These are phyloP conservation scores for Hypoxylon cercidicola DNA, from an alignment of 495 filamentous ascomycete genomes.

Conservation along the genomic window DNA sequence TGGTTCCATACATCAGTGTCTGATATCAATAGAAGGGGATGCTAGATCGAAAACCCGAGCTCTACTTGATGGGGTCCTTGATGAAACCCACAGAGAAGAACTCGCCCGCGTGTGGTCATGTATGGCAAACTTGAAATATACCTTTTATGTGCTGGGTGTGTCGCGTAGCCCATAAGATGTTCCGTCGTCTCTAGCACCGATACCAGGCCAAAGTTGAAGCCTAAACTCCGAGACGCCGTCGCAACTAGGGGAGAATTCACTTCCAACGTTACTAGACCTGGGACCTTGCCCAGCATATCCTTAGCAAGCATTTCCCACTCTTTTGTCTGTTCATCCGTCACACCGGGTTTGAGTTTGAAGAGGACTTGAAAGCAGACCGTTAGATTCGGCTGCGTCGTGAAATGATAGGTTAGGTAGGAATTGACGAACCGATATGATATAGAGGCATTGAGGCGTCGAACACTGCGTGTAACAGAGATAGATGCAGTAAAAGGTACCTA, in stretches of 20 bases:
- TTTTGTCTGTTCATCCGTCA: not conserved
- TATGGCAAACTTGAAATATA: constrained; percentile 2
- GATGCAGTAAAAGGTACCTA: too few species aligned
- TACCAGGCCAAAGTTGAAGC: constrained; percentile 17
- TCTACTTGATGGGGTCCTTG: not conserved
- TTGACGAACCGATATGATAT: not conserved
- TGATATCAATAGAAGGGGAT: not conserved
- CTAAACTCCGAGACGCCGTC: constrained; percentile 6
- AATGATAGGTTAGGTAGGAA: not conserved
- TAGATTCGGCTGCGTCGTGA: not conserved
- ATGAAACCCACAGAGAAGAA: too few species aligned
- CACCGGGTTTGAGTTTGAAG: not conserved
- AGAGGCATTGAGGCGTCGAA: too few species aligned
- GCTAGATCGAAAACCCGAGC: not conserved
- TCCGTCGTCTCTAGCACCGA: constrained; percentile 17
- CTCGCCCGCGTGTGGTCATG: not conserved
- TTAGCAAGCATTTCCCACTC: not conserved
- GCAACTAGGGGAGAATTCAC: constrained; percentile 6
- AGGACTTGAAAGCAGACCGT: not conserved
- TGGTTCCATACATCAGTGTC: constrained; percentile 11
- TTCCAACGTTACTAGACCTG: constrained; percentile 18
- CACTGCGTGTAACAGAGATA: too few species aligned
- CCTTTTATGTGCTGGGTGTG: constrained; percentile 24
- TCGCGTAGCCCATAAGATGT: constrained; percentile 7
- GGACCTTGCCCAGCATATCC: not conserved